A percentile compares a stretch with the other conserved stretches of the same genome.
Evolutionary conservation across 495 filamentous ascomycete genomes (phyloP).

Genomic region (Trichoderma virens): DNA sequence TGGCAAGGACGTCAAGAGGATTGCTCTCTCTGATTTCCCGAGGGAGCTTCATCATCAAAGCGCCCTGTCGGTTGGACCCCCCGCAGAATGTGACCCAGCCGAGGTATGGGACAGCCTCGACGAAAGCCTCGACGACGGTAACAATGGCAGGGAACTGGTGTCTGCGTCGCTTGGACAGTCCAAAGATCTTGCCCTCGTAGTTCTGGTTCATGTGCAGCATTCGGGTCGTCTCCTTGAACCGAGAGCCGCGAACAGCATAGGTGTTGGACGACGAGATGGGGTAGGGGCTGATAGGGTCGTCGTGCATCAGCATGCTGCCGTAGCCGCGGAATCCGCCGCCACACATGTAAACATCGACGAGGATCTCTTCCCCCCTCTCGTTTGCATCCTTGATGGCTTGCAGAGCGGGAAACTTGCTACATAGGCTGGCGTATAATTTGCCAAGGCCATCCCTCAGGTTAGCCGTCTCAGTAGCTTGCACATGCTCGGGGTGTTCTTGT

Average conservation of each 20-base stretch:
- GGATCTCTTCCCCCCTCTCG: conserved; percentile 34
- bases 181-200: conserved; percentile 57
- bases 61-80: conserved; percentile 78
- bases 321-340: conserved; percentile 90
- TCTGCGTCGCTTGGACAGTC: conserved; percentile 74
- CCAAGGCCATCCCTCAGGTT: conserved; percentile 54
- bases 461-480: conserved; percentile 37
- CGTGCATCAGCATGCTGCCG: conserved; percentile 73
- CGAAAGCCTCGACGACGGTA: conserved; percentile 64
- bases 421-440: conserved; percentile 56
- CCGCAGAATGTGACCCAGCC: conserved; percentile 72
- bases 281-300: conserved; percentile 61
- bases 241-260: conserved; percentile 53
- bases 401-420: conserved; percentile 41
- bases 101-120: conserved; percentile 61
- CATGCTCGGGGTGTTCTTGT: conserved; percentile 32
- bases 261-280: conserved; percentile 82
- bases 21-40: conserved; percentile 48
- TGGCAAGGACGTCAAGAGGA: conserved; percentile 51
- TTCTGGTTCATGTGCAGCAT: conserved; percentile 50
- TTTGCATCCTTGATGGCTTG: conserved; percentile 45
- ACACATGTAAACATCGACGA: conserved; percentile 73
- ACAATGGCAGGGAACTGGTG: conserved; percentile 78
- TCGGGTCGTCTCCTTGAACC: conserved; percentile 53
- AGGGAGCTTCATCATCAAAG: conserved; percentile 60